phyloP scores from a whole-genome alignment of 116 monocot species.

The Dioscorea cayenensis region DNA sequence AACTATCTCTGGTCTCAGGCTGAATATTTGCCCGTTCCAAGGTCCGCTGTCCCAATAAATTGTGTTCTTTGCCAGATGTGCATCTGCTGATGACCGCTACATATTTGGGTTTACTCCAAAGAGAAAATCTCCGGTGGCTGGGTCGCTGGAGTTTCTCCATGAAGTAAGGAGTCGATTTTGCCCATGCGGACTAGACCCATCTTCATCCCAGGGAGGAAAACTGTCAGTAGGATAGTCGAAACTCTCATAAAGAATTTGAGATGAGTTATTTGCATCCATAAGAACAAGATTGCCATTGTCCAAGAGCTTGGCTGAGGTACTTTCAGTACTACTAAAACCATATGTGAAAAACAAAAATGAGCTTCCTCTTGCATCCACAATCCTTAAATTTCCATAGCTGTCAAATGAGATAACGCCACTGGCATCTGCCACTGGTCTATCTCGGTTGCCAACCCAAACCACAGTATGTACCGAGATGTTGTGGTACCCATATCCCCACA shows the following conservation, averaged over 20 bases:
- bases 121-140: conserved; percentile 9
- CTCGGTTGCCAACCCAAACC: conserved; percentile 13
- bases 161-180: conserved; percentile 2
- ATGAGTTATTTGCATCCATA: neutral
- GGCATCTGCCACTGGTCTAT: neutral
- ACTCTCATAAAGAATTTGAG: conserved; percentile 24
- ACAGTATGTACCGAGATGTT: neutral
- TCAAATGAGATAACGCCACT: neutral
- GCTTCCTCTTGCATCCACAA: neutral
- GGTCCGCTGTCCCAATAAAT: neutral
- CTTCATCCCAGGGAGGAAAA: conserved; percentile 26
- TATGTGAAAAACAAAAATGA: neutral
- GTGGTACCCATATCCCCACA: conserved; percentile 11
- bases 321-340: no score
- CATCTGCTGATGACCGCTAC: neutral
- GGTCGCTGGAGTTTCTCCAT: conserved; percentile 15
- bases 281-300: conserved; percentile 11
- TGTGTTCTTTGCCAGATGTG: neutral
- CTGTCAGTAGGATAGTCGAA: conserved; percentile 25
- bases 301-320: neutral
- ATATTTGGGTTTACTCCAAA: conserved; percentile 8
- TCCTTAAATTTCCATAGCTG: neutral
- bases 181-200: conserved; percentile 1
- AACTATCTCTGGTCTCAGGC: no score
- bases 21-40: neutral